A percentile compares a stretch with the other conserved stretches of the same genome.
phyloP scores from a whole-genome alignment of 768 basidiomycete genomes.

The Mycena polygramma region DNA sequence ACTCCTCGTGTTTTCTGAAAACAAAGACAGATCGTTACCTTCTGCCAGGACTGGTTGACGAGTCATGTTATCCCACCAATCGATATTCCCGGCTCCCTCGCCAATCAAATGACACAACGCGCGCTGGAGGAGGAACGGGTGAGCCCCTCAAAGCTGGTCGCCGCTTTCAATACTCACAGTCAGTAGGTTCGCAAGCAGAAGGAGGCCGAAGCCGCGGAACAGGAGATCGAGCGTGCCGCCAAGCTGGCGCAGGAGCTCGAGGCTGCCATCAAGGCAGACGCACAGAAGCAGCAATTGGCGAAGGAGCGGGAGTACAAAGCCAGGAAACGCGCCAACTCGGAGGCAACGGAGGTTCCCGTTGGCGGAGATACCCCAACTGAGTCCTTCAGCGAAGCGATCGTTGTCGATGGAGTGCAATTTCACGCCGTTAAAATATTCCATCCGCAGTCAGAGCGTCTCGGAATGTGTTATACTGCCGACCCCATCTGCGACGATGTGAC shows the following conservation, averaged over 20 bases:
- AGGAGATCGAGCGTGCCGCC: slow-evolving; percentile 62
- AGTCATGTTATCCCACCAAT: slow-evolving; percentile 67
- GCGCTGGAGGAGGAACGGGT: slow-evolving; percentile 79
- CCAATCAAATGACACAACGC: slow-evolving; percentile 82
- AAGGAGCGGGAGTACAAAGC: slow-evolving; percentile 65
- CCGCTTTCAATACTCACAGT: neutral
- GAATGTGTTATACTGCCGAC: slow-evolving; percentile 79
- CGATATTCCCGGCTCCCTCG: slow-evolving; percentile 78
- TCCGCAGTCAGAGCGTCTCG: slow-evolving; percentile 75
- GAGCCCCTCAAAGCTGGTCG: slow-evolving; percentile 37
- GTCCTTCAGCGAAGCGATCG: slow-evolving; percentile 69
- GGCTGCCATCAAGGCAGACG: slow-evolving; percentile 76
- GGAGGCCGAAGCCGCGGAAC: slow-evolving; percentile 68
- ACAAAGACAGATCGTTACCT: slow-evolving; percentile 68
- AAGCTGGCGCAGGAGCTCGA: slow-evolving; percentile 71
- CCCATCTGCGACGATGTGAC: slow-evolving; percentile 78
- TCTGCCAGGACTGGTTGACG: slow-evolving; percentile 79
- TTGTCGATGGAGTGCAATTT: slow-evolving; percentile 71
- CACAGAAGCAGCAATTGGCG: slow-evolving; percentile 69
- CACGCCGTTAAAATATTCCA: slow-evolving; percentile 79
- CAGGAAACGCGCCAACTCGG: slow-evolving; percentile 76
- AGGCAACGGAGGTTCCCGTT: slow-evolving; percentile 74
- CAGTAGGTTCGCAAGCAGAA: slow-evolving; percentile 55
- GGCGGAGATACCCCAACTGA: slow-evolving; percentile 68
- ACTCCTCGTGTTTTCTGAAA: slow-evolving; percentile 6